phyloP scores from a whole-genome alignment of 73 alveolate genomes.

The Stentor roeselii region DNA sequence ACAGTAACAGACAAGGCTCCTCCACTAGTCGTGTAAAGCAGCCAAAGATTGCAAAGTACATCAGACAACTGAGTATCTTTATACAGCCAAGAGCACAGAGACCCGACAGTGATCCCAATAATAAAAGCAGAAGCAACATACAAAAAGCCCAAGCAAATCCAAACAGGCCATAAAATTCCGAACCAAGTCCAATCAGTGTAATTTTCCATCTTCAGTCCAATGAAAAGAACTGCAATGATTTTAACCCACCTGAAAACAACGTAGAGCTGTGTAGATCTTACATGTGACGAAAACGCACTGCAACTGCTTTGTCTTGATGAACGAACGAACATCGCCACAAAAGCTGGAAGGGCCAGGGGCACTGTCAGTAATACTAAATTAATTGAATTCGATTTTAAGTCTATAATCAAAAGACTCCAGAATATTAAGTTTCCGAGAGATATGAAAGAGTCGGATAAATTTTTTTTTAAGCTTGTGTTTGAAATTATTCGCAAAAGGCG shows the following conservation, averaged over 20 bases:
- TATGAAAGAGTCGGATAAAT: too few species aligned
- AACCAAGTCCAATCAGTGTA: neutral
- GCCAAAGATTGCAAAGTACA: neutral
- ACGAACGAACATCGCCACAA: neutral
- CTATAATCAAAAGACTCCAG: neutral
- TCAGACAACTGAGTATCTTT: neutral
- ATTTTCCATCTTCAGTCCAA: conserved; percentile 7
- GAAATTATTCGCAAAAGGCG: too few species aligned
- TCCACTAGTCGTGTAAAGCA: neutral
- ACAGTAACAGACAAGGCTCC: neutral
- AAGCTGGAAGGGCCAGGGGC: neutral
- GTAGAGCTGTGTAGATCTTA: neutral
- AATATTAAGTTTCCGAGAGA: neutral
- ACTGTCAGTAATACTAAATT: neutral
- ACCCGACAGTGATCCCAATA: neutral
- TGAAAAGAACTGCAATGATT: neutral
- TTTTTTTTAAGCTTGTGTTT: too few species aligned
- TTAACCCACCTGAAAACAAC: neutral
- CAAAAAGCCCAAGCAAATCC: conserved; percentile 2
- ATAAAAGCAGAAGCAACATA: neutral
- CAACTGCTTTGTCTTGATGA: neutral
- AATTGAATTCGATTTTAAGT: neutral
- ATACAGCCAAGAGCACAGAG: neutral
- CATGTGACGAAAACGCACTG: neutral
- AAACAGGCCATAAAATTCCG: conserved; percentile 15